Base-by-base conservation (phyloP, 2,329 filamentous ascomycete genomes). In the Endoconidiophora laricicola region DNA sequence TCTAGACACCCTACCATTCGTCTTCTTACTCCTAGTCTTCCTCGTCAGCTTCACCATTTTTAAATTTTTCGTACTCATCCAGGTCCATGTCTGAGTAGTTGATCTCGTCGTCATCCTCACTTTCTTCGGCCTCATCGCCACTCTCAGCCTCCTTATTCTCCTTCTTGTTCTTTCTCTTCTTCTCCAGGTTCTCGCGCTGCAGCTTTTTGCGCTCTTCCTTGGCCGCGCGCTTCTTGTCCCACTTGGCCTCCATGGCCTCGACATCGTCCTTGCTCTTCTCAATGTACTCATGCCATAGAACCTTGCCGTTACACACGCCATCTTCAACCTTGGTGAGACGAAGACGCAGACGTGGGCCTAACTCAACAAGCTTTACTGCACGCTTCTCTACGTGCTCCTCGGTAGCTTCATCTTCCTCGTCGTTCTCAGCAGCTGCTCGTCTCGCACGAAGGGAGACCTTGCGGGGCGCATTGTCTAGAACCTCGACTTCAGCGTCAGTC, bases 231-330 rank as follows among this genome's bases (percentile, higher is more conserved):
- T 78, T 75, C 66, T 82, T 68, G 57, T 87, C 81, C 85, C 91
- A 96, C 57, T 78, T 75, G 68, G 81, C 77, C 57, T 96, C 88
- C 58, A 95, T 66, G 55, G 83, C 77, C 60, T 80, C 76, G 51
- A 86, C 68, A 63, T 98, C 88, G 16, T 77, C 74, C 57, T 78
- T 78, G 5, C 78, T 79, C 72, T 98, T 98, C 61, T 81, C 77
- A 48, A 96, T 79, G 61, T 86, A 93, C 62, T 95, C 87, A 64
- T 98, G 91, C 91, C 91, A 98, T 83, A 98, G 85, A 51, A 94
- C 76, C 62, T 86, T 91, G 46, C 91, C 91, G 23, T 76, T 74
- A 59, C 87, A 95, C 5, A 96, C 66, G 1, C 90, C 91, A 58
- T 98, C 91, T 61, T 98, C 91, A 3, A 98, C 88, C 68, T 98